Evolutionary conservation across 164 flowering plant species (phyloP).

Genomic region (Protea cynaroides): DNA sequence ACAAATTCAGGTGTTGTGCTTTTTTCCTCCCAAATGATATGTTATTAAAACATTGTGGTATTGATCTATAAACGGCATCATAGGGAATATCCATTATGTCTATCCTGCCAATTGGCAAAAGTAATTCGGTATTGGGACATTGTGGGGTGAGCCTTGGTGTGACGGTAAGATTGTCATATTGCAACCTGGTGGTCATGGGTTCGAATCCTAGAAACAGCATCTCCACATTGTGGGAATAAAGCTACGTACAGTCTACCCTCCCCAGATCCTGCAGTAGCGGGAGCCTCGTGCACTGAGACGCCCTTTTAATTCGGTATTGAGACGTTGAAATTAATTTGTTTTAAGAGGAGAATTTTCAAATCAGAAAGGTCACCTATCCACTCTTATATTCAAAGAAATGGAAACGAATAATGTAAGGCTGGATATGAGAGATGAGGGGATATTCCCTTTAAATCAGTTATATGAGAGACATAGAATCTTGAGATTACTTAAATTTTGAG

Average conservation of each 20-base stretch:
- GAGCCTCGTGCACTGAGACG: too few relatives aligned
- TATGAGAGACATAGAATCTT: slow-evolving; percentile 2
- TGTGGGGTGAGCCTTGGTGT: too few relatives aligned
- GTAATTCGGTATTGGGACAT: too few relatives aligned
- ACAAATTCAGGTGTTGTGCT: too few relatives aligned
- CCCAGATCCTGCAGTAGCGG: too few relatives aligned
- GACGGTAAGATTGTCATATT: too few relatives aligned
- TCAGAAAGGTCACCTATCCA: not conserved
- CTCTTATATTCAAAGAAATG: not conserved
- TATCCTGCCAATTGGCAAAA: not conserved
- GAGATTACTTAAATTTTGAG: slow-evolving; percentile 3
- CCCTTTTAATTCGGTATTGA: not conserved
- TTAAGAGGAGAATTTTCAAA: slow-evolving; percentile 1
- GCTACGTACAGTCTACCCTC: too few relatives aligned
- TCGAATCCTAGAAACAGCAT: too few relatives aligned
- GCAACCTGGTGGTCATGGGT: too few relatives aligned
- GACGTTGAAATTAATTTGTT: not conserved
- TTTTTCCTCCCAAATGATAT: not conserved
- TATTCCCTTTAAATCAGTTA: slow-evolving; percentile 8
- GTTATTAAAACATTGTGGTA: slow-evolving; percentile 2
- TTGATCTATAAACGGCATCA: not conserved
- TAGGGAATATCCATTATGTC: not conserved
- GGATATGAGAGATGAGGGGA: slow-evolving; percentile 5
- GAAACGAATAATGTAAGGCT: slow-evolving; percentile 3
- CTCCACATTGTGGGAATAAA: too few relatives aligned